Evolutionary conservation across 2,329 filamentous ascomycete genomes (phyloP), one percentile per base, ranked within the genome.

Genomic region (Dactylellina sp.): DNA sequence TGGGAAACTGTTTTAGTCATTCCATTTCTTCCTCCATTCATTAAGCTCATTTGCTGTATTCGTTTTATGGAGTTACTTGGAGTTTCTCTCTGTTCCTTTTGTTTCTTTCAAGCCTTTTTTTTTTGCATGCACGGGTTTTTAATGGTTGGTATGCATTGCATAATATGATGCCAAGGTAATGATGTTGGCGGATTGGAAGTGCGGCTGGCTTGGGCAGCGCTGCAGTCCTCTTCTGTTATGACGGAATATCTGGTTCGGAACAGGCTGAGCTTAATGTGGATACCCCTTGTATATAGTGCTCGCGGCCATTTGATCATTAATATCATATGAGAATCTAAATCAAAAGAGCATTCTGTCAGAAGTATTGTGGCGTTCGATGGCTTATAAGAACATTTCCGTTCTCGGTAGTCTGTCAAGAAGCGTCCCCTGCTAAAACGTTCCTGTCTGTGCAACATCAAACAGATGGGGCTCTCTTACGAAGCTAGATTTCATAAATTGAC

Each of bases 81-180:
- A 40, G 37, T 52, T 47, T 35, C 20, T n/a, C 20, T 39, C 28
- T 39, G 28, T 24, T 1, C 16, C 18, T 47, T 46, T 47, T 47
- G 28, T 22, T 32, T 32, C 28, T n/a, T n/a, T n/a, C n/a, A n/a
- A 32, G 14, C 25, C 18, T 37, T 24, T 11, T 39, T 46, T 55
- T 46, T 42, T 47, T 37, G 44, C 52, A 46, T 61, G 44, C 14
- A 18, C 42, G 64, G 49, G 35, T 40, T 56, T 24, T 28, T 39
- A 40, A 24, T 46, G 42, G 9, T 7, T 18, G n/a, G 52, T 18
- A 14, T 57, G 18, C 37, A 32, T 57, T 42, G 12, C 39, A 28
- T 16, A 14, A 14, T 28, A 11, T 25, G 7, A 44, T 24, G 18
- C 28, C 22, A 20, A 44, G 6, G 2, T 20, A 24, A n/a, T n/a